Percentiles rank a stretch among this genome's conserved stretches.
phyloP scores from a whole-genome alignment of 352 stramenopile species.

The Phytophthora kernoviae region DNA sequence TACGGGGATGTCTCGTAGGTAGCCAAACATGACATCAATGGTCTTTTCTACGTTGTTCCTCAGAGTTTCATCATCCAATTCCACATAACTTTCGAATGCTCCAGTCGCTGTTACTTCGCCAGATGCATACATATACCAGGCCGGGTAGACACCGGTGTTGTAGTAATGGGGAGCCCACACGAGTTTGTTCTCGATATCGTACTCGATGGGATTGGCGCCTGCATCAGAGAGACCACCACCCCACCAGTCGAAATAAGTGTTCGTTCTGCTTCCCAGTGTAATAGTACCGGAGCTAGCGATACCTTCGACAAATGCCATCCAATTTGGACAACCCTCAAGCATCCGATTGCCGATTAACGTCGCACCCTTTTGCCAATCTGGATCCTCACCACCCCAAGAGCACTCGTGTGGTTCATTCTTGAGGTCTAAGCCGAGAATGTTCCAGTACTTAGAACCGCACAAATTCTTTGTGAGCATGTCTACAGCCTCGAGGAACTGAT shows the following conservation, averaged over 20 bases:
- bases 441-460: constrained; percentile 62
- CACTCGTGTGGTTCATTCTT: constrained; percentile 74
- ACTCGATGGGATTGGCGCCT: constrained; percentile 36
- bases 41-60: constrained; percentile 46
- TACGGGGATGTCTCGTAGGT: constrained; percentile 39
- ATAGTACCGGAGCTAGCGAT: constrained; percentile 46
- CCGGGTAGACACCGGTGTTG: constrained; percentile 63
- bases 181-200: constrained; percentile 54
- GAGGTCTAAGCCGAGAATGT: constrained; percentile 66
- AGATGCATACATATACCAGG: constrained; percentile 61
- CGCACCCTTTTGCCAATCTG: constrained; percentile 59
- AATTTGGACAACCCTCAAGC: constrained; percentile 64
- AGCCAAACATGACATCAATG: constrained; percentile 56
- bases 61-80: constrained; percentile 46
- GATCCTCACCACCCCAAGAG: constrained; percentile 45
- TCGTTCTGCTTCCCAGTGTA: constrained; percentile 21
- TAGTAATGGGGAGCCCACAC: constrained; percentile 80
- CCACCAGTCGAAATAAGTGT: constrained; percentile 71
- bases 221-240: constrained; percentile 59
- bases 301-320: constrained; percentile 72
- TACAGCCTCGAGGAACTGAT: constrained; percentile 56
- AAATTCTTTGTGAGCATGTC: constrained; percentile 65
- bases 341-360: constrained; percentile 64
- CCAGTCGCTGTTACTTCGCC: constrained; percentile 22
- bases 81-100: constrained; percentile 25